phyloP scores from a whole-genome alignment of 495 filamentous ascomycete genomes.

The Parathielavia appendiculata region DNA sequence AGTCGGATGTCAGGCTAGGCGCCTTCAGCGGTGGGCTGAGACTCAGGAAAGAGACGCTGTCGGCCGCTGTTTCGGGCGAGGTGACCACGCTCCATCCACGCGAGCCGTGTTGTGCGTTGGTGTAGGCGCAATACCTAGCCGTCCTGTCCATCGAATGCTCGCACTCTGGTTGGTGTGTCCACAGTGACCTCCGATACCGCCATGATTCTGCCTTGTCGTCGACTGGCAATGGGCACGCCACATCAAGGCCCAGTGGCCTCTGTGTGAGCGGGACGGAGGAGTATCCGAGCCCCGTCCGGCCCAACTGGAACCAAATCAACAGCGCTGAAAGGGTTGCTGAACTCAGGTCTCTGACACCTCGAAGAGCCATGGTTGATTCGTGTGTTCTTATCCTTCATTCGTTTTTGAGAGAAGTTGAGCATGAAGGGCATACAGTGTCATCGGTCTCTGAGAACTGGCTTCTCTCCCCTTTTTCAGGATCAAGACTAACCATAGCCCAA shows the following conservation, averaged over 20 bases:
- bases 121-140: slow-evolving; percentile 36
- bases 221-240: slow-evolving; percentile 27
- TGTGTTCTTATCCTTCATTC: too few relatives aligned
- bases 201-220: slow-evolving; percentile 11
- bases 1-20: background rate
- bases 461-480: too few relatives aligned
- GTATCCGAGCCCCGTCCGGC: background rate
- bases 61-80: slow-evolving; percentile 29
- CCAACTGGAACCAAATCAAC: background rate
- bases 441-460: too few relatives aligned
- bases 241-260: background rate
- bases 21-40: background rate
- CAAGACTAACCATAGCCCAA: background rate
- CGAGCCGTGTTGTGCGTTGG: slow-evolving; percentile 34
- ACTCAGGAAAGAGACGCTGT: background rate
- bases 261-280: background rate
- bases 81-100: slow-evolving; percentile 36
- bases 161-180: slow-evolving; percentile 36
- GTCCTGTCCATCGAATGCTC: slow-evolving; percentile 15
- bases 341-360: background rate
- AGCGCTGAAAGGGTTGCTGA: background rate
- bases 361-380: too few relatives aligned
- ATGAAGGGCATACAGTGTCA: too few relatives aligned
- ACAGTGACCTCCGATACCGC: slow-evolving; percentile 21
- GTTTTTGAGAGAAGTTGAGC: too few relatives aligned